Evolutionary conservation across 2,329 filamentous ascomycete species (phyloP).

Genomic region (Epichloe festucae): DNA sequence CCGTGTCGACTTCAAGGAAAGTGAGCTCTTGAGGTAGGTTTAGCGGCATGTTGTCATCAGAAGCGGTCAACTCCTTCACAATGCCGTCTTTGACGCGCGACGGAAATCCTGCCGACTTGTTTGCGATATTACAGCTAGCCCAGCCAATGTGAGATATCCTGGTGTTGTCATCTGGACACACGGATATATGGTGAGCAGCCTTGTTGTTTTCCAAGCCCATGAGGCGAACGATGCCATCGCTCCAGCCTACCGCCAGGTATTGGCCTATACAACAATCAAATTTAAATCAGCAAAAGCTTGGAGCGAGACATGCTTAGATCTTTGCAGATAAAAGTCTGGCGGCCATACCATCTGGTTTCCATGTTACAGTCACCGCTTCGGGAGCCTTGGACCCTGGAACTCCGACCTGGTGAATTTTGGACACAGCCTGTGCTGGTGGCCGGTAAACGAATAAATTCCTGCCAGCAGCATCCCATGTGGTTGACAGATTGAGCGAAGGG

Average conservation of each 20-base stretch:
- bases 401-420: slow-evolving; percentile 35
- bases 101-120: slow-evolving; percentile 11
- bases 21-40: slow-evolving; percentile 62
- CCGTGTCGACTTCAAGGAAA: slow-evolving; percentile 62
- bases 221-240: slow-evolving; percentile 63
- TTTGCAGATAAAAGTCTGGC: background rate
- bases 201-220: slow-evolving; percentile 73
- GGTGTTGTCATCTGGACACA: slow-evolving; percentile 30
- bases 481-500: slow-evolving; percentile 74
- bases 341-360: slow-evolving; percentile 55
- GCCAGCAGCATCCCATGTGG: slow-evolving; percentile 51
- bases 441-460: slow-evolving; percentile 65
- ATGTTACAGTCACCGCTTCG: slow-evolving; percentile 38
- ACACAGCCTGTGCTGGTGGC: slow-evolving; percentile 56
- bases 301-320: too few relatives aligned
- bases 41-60: slow-evolving; percentile 12
- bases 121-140: slow-evolving; percentile 31
- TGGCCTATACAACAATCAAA: slow-evolving; percentile 37
- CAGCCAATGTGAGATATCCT: slow-evolving; percentile 41
- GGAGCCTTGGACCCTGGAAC: slow-evolving; percentile 27
- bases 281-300: background rate
- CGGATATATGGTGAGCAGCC: slow-evolving; percentile 57
- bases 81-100: slow-evolving; percentile 8
- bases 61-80: slow-evolving; percentile 2
- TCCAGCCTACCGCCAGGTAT: slow-evolving; percentile 72